Percentiles rank a stretch among this genome's conserved stretches.
Conservation (phyloP, 495 filamentous ascomycete species). For the Aspergillus coremiiformis region DNA sequence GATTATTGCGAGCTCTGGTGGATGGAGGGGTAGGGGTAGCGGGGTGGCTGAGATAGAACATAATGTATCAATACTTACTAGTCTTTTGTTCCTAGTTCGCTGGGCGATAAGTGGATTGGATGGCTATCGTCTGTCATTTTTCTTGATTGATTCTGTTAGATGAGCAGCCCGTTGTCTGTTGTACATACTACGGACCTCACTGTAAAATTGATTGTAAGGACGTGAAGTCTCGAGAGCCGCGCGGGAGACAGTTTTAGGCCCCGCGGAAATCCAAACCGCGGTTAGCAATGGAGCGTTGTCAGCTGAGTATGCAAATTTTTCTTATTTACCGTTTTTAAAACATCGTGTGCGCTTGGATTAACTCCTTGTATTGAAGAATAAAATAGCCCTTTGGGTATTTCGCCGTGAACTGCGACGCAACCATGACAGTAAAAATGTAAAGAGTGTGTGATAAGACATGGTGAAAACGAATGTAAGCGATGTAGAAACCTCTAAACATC, state of each 20-base stretch:
- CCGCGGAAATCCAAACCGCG: neutral
- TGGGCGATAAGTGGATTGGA: constrained; percentile 42
- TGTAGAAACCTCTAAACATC: constrained; percentile 6
- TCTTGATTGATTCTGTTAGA: neutral
- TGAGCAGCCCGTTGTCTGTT: neutral
- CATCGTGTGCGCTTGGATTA: neutral
- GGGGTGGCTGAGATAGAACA: constrained; percentile 6
- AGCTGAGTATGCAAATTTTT: neutral
- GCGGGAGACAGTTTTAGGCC: neutral
- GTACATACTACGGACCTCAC: too few species aligned
- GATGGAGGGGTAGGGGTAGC: constrained; percentile 15
- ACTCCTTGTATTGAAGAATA: constrained; percentile 7
- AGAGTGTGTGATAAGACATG: constrained; percentile 15
- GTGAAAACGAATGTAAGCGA: constrained; percentile 1
- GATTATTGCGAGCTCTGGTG: neutral
- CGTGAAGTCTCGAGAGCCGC: neutral
- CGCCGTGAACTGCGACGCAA: constrained; percentile 5
- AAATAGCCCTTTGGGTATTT: constrained; percentile 16
- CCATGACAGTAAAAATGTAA: constrained; percentile 13
- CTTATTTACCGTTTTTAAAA: neutral
- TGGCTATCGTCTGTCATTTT: constrained; percentile 16
- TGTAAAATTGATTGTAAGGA: too few species aligned
- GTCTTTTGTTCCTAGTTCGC: constrained; percentile 48
- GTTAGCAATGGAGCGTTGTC: neutral
- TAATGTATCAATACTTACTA: constrained; percentile 33